Conservation (phyloP, 345 rosid genomes). For the Populus ilicifolia region DNA sequence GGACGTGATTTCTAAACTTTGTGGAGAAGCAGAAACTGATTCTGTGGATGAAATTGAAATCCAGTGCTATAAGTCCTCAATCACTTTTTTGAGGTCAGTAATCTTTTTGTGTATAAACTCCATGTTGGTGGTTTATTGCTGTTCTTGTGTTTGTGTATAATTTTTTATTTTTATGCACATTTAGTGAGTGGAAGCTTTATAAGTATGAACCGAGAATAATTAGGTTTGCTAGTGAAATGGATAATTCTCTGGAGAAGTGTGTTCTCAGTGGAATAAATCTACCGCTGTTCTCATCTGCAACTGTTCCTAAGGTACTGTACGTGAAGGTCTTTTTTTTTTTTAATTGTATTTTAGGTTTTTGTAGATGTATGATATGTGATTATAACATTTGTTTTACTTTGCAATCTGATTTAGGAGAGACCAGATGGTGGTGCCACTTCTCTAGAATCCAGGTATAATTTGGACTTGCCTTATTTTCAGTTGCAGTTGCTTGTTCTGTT, state of each 20-base stretch:
- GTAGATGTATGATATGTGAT: not conserved
- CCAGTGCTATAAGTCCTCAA: conserved; percentile 44
- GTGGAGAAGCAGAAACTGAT: conserved; percentile 41
- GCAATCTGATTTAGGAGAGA: conserved; percentile 26
- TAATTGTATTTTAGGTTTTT: not conserved
- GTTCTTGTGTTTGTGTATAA: not conserved
- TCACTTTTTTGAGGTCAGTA: conserved; percentile 62
- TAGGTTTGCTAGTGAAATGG: conserved; percentile 47
- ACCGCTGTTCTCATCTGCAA: conserved; percentile 81
- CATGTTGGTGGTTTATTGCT: not conserved
- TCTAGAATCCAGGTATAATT: conserved; percentile 41
- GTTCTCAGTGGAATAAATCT: conserved; percentile 31
- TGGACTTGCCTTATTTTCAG: not conserved
- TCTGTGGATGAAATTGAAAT: conserved; percentile 33
- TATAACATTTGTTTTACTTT: not conserved
- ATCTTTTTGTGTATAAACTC: not conserved
- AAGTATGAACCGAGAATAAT: conserved; percentile 42
- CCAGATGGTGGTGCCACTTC: conserved; percentile 17
- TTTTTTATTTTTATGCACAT: not conserved
- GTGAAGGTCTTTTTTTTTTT: not conserved
- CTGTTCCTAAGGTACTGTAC: conserved; percentile 58
- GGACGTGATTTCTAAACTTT: conserved; percentile 47
- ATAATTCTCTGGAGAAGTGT: conserved; percentile 13
- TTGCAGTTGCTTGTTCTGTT: not conserved
- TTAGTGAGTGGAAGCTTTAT: conserved; percentile 70